Percentiles rank a stretch among this genome's conserved stretches.
Evolutionary conservation across 768 basidiomycete species (phyloP).

Genomic region (Hypholoma fasciculare): DNA sequence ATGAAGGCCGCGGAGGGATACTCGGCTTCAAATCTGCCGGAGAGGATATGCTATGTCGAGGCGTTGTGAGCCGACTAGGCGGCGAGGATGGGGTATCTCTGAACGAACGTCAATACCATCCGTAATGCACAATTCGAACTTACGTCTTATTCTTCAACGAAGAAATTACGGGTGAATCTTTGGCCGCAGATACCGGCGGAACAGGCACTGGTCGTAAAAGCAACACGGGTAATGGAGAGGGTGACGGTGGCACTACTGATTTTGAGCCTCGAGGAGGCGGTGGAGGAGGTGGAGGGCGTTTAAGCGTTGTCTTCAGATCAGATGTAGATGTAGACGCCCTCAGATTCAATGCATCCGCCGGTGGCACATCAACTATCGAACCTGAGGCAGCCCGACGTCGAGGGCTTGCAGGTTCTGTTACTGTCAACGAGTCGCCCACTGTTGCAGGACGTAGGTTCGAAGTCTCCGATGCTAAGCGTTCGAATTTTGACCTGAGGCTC

Average conservation of each 20-base stretch:
- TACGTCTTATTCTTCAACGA: conserved; percentile 24
- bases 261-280: conserved; percentile 44
- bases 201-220: conserved; percentile 51
- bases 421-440: conserved; percentile 21
- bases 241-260: conserved; percentile 34
- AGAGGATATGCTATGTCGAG: conserved; percentile 16
- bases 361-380: conserved; percentile 26
- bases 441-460: conserved; percentile 13
- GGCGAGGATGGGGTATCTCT: background rate
- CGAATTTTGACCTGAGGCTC: conserved; percentile 70
- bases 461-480: conserved; percentile 56
- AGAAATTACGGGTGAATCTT: conserved; percentile 18
- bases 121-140: conserved; percentile 15
- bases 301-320: conserved; percentile 45
- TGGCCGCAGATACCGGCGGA: conserved; percentile 23
- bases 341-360: conserved; percentile 29
- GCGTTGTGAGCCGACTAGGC: conserved; percentile 7
- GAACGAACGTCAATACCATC: background rate
- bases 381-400: conserved; percentile 39
- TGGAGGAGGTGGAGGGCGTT: conserved; percentile 61
- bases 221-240: conserved; percentile 47
- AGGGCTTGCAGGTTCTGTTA: conserved; percentile 33
- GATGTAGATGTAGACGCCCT: conserved; percentile 53
- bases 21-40: conserved; percentile 22
- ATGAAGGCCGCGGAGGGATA: conserved; percentile 15